Percentiles rank a stretch among this genome's conserved stretches.
phyloP scores from a whole-genome alignment of 805 yeast genomes.

The Wickerhamomyces bisporus region DNA sequence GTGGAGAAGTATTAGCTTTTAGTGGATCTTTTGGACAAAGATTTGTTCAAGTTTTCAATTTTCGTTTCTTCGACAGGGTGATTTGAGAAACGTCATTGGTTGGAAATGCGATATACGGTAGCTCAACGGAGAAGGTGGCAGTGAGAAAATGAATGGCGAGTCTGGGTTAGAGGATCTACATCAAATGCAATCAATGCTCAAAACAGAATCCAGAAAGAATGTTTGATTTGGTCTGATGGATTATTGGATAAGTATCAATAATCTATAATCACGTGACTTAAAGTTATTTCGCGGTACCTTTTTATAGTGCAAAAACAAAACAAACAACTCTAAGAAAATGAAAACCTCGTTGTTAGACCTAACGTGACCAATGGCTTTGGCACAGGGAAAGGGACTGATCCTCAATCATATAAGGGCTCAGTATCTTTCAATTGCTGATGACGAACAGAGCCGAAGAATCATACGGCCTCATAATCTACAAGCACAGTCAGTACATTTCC shows the following conservation, averaged over 20 bases:
- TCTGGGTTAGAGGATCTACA: too few relatives aligned
- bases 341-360: too few relatives aligned
- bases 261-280: too few relatives aligned
- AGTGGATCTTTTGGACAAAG: slow-evolving; percentile 1
- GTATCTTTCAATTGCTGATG: slow-evolving; percentile 15
- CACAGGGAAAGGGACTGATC: slow-evolving; percentile 8
- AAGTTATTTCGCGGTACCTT: too few relatives aligned
- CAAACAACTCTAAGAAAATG: background rate
- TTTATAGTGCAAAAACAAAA: too few relatives aligned
- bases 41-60: background rate
- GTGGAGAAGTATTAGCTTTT: background rate
- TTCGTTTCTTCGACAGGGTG: slow-evolving; percentile 3
- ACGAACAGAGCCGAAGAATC: slow-evolving; percentile 21
- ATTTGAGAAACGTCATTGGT: slow-evolving; percentile 8
- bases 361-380: slow-evolving; percentile 22
- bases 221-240: too few relatives aligned
- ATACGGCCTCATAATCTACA: slow-evolving; percentile 16
- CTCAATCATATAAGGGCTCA: slow-evolving; percentile 20
- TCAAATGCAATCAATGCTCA: too few relatives aligned
- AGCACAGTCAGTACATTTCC: background rate
- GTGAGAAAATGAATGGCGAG: too few relatives aligned
- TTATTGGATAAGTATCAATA: too few relatives aligned
- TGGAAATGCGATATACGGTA: background rate
- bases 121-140: too few relatives aligned
- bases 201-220: too few relatives aligned